Conservation (phyloP, 2,329 filamentous ascomycete species). For the Sporothrix variecibatus region DNA sequence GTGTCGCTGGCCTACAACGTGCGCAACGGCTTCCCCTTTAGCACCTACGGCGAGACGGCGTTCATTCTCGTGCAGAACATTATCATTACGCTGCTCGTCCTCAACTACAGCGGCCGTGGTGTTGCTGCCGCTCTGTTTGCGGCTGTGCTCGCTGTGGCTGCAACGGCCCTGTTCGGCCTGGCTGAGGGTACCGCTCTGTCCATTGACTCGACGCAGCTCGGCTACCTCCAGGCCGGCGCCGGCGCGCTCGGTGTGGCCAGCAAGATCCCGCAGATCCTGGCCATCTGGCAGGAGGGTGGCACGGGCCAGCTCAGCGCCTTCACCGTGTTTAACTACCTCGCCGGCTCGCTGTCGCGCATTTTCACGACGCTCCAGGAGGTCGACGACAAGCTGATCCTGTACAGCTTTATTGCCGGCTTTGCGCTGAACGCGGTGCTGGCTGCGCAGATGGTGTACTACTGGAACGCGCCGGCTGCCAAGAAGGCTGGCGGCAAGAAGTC, state of each 20-base stretch:
- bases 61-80: conserved; percentile 92
- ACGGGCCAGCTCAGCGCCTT: conserved; percentile 97
- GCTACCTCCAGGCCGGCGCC: conserved; percentile 79
- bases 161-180: conserved; percentile 65
- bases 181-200: conserved; percentile 50
- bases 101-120: conserved; percentile 74
- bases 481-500: conserved; percentile 13
- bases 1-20: conserved; percentile 91
- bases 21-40: conserved; percentile 90
- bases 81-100: conserved; percentile 80
- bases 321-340: conserved; percentile 97
- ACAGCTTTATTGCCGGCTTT: conserved; percentile 90
- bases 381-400: conserved; percentile 92
- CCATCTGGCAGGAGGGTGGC: conserved; percentile 80
- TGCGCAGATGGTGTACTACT: conserved; percentile 92
- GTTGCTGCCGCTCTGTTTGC: conserved; percentile 75
- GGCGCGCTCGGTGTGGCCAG: conserved; percentile 81
- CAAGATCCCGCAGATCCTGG: conserved; percentile 90
- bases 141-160: conserved; percentile 69
- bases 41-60: conserved; percentile 93
- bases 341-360: conserved; percentile 88
- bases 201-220: conserved; percentile 68
- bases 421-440: conserved; percentile 85
- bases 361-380: conserved; percentile 98
- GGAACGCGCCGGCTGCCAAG: conserved; percentile 62